A percentile compares a stretch with the other conserved stretches of the same genome.
These are phyloP conservation scores for Aspergillus hancockii DNA, from an alignment of 495 filamentous ascomycete genomes.

Conservation along the genomic window DNA sequence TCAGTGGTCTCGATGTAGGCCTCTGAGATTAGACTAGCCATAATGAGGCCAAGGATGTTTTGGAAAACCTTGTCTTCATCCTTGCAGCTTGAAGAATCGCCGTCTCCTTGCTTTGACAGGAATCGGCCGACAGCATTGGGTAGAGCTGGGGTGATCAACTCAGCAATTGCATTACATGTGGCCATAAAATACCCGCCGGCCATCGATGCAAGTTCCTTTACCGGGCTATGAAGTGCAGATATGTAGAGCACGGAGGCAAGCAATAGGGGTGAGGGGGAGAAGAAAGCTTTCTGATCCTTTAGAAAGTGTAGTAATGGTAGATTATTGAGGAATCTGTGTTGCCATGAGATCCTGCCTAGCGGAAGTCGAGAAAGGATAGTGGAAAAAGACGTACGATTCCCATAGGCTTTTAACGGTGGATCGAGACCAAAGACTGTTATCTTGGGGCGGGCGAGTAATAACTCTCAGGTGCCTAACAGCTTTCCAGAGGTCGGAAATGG, in stretches of 20 bases:
- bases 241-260: slow-evolving; percentile 44
- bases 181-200: slow-evolving; percentile 35
- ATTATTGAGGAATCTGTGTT: slow-evolving; percentile 35
- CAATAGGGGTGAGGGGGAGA: slow-evolving; percentile 36
- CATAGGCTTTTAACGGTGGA: slow-evolving; percentile 34
- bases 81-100: neutral
- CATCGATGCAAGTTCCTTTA: slow-evolving; percentile 27
- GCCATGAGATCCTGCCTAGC: neutral
- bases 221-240: slow-evolving; percentile 34
- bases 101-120: neutral
- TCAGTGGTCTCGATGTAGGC: slow-evolving; percentile 39
- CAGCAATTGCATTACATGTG: slow-evolving; percentile 37
- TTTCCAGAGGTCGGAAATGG: slow-evolving; percentile 30
- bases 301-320: slow-evolving; percentile 43
- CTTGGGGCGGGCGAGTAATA: slow-evolving; percentile 29
- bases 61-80: slow-evolving; percentile 27
- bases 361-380: neutral
- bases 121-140: neutral
- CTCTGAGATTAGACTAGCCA: slow-evolving; percentile 43
- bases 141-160: slow-evolving; percentile 27
- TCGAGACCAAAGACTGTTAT: slow-evolving; percentile 35
- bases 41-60: slow-evolving; percentile 42
- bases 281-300: slow-evolving; percentile 33
- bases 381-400: slow-evolving; percentile 32
- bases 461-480: slow-evolving; percentile 31